Base-by-base conservation (phyloP, 306 rosid genomes). In the Lathyrus sativus region DNA sequence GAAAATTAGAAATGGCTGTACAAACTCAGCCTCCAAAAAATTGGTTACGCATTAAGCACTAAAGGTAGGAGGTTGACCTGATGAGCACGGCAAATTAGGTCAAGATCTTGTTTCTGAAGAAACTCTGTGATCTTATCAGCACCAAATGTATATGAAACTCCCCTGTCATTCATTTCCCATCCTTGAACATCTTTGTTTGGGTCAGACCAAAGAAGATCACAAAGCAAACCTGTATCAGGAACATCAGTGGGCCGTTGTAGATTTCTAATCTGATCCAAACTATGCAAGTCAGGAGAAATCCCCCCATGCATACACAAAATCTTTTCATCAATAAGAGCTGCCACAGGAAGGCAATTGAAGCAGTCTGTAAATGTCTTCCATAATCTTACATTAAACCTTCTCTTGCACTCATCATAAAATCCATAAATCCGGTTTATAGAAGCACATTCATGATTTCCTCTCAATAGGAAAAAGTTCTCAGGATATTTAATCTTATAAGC, bases 381-480 rank as follows among this genome's bases (percentile, higher is more conserved):
- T 68, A 88, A 45, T 72, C 91, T 86, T 61, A 90, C 82, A 66
- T 86, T 92, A 74, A 92, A 92, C 78, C 98, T 86, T 78, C 96
- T 88, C 80, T 92, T 92, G 72, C 98, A 92, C 80, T 92, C 98
- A n/a, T 92, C 98, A 54, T 90, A 90, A 80, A 92, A 92, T 46
- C 98, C 98, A 44, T 92, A 92, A 76, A 90, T 92, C 28, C 96
- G 93, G 78, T 92, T 92, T 76, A 92, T 89, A 18, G 98, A 88
- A 72, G 98, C 96, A 67, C 98, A 92, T 79, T 92, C 98, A 39
- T 92, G 98, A 80, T 92, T 92, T 61, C 98, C 98, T 78, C 98
- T 85, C 76, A 92, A 82, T 56, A 92, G 81, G 79, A 92, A 92
- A 80, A 92, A 92, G 65, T 90, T 92, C 74, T 90, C 91, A 4